These are phyloP conservation scores for Aechmea fasciata DNA, from an alignment of 176 grass and related monocot genomes.

Conservation along the genomic window DNA sequence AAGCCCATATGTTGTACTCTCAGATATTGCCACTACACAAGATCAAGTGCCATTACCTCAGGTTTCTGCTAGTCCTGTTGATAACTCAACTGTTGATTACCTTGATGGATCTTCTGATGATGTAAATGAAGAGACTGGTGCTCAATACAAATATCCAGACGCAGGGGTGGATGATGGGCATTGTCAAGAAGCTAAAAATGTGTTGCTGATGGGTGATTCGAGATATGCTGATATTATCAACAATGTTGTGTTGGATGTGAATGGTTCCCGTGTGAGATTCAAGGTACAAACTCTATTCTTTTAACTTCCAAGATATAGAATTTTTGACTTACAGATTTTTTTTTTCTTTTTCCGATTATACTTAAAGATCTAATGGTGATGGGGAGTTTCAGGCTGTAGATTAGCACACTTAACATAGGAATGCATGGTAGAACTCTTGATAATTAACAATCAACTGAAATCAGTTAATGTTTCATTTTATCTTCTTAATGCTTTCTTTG, in stretches of 20 bases:
- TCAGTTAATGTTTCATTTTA: too few relatives aligned
- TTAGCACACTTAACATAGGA: too few relatives aligned
- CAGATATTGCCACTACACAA: conserved; percentile 46
- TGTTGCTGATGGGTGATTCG: conserved; percentile 22
- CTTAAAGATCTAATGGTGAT: background rate
- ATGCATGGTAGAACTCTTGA: too few relatives aligned
- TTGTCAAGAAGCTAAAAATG: conserved; percentile 26
- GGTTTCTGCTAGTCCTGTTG: conserved; percentile 15
- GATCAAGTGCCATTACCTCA: conserved; percentile 27
- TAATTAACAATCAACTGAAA: too few relatives aligned
- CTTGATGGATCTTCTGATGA: conserved; percentile 19
- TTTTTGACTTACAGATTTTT: too few relatives aligned
- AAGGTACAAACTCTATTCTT: conserved; percentile 35
- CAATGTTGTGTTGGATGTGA: conserved; percentile 40
- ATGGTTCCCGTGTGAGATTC: conserved; percentile 45
- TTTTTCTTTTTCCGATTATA: too few relatives aligned
- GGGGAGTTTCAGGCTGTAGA: background rate
- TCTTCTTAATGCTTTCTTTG: too few relatives aligned
- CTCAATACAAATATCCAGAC: conserved; percentile 37
- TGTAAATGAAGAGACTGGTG: conserved; percentile 21
- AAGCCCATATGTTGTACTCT: conserved; percentile 60
- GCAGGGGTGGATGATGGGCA: conserved; percentile 43
- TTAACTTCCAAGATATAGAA: background rate
- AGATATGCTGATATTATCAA: conserved; percentile 42
- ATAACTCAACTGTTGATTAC: conserved; percentile 7